These are phyloP conservation scores for Nakataea oryzae DNA, from an alignment of 2,329 filamentous ascomycete genomes.

Conservation along the genomic window DNA sequence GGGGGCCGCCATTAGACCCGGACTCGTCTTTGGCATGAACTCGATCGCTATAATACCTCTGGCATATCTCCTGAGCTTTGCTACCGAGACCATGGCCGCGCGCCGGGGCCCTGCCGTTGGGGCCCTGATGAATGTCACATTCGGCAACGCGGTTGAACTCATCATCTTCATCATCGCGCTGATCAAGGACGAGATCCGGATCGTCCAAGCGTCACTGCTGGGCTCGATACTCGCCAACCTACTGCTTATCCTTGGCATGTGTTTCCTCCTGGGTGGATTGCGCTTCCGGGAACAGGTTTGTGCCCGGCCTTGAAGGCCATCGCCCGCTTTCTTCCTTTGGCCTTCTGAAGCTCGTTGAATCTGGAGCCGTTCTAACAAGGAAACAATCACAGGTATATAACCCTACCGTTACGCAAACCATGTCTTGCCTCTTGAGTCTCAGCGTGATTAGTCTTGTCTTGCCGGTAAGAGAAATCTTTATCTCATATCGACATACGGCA, in stretches of 20 bases:
- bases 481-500: not conserved
- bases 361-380: not conserved
- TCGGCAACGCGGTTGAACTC: conserved; percentile 84
- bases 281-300: conserved; percentile 46
- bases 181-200: conserved; percentile 60
- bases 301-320: not conserved
- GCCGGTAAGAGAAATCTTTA: conserved; percentile 53
- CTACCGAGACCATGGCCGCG: conserved; percentile 81
- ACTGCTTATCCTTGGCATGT: conserved; percentile 65
- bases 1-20: conserved; percentile 19
- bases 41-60: conserved; percentile 71
- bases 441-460: conserved; percentile 83
- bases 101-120: conserved; percentile 77
- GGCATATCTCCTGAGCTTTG: conserved; percentile 71
- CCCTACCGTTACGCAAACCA: conserved; percentile 93
- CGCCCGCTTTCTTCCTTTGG: not conserved
- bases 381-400: conserved; percentile 65
- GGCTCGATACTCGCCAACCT: conserved; percentile 69
- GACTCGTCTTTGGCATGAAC: conserved; percentile 48
- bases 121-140: conserved; percentile 80
- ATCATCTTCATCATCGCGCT: conserved; percentile 84
- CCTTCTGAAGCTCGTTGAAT: not conserved
- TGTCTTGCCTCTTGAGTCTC: conserved; percentile 80
- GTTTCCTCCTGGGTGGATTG: conserved; percentile 59
- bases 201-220: conserved; percentile 70